These are phyloP conservation scores for Orychophragmus violaceus DNA, from an alignment of 345 rosid genomes.

Conservation along the genomic window DNA sequence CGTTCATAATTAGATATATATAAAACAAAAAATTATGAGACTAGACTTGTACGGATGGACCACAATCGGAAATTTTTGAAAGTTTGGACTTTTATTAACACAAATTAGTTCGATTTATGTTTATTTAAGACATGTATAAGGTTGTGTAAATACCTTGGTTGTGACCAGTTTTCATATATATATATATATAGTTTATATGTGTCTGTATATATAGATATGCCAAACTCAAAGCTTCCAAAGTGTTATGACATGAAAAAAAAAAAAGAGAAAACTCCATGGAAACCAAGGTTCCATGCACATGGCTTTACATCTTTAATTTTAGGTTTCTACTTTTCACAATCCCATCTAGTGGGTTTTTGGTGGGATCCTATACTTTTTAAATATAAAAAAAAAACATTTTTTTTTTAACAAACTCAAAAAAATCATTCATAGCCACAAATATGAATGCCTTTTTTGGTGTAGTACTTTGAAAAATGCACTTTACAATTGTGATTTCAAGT, in stretches of 20 bases:
- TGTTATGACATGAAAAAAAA: slow-evolving; percentile 57
- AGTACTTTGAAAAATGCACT: slow-evolving; percentile 22
- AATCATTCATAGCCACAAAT: slow-evolving; percentile 17
- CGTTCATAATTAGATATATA: too few relatives aligned
- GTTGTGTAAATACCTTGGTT: too few relatives aligned
- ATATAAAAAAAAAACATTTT: neutral
- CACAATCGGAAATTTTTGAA: too few relatives aligned
- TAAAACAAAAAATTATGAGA: too few relatives aligned
- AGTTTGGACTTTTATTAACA: too few relatives aligned
- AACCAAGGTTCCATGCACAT: slow-evolving; percentile 64
- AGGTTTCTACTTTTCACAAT: slow-evolving; percentile 26
- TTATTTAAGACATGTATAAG: too few relatives aligned
- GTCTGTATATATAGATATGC: slow-evolving; percentile 23
- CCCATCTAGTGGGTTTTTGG: slow-evolving; percentile 19
- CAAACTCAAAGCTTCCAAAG: slow-evolving; percentile 49
- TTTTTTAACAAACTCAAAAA: neutral
- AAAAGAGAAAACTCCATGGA: slow-evolving; percentile 51
- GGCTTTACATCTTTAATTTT: slow-evolving; percentile 39
- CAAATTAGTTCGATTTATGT: too few relatives aligned
- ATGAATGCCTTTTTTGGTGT: slow-evolving; percentile 7
- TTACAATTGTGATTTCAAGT: slow-evolving; percentile 31
- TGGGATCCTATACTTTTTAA: slow-evolving; percentile 18
- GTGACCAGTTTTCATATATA: too few relatives aligned
- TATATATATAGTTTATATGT: neutral
- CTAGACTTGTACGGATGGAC: too few relatives aligned